Evolutionary conservation across 768 basidiomycete genomes (phyloP).

Genomic region (Mycena galopus): DNA sequence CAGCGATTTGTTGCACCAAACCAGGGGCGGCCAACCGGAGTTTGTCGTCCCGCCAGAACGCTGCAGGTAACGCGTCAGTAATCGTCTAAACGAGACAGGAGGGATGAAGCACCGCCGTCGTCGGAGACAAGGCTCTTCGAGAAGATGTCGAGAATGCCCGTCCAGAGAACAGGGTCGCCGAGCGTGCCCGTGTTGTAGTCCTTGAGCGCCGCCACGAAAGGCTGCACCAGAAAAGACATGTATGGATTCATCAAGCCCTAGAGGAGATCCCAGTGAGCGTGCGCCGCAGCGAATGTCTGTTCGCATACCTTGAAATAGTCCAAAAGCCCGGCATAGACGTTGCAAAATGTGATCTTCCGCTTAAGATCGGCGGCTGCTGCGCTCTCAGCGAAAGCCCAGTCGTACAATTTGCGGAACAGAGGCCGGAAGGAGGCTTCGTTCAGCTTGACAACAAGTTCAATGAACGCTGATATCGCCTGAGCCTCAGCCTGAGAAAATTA

Average conservation of each 20-base stretch:
- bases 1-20: constrained; percentile 75
- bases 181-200: constrained; percentile 53
- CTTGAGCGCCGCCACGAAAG: constrained; percentile 74
- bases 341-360: constrained; percentile 80
- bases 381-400: constrained; percentile 88
- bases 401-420: constrained; percentile 90
- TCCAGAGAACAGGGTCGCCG: constrained; percentile 69
- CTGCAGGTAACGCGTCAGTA: constrained; percentile 55
- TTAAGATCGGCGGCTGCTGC: constrained; percentile 52
- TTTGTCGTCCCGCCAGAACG: constrained; percentile 92
- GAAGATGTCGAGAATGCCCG: constrained; percentile 68
- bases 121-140: constrained; percentile 81
- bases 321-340: constrained; percentile 78
- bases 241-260: constrained; percentile 93
- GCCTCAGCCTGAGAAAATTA: constrained; percentile 60
- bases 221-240: constrained; percentile 80
- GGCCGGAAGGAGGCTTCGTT: constrained; percentile 94
- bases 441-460: constrained; percentile 91
- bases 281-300: background rate
- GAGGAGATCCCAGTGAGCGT: background rate
- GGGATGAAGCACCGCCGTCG: constrained; percentile 76
- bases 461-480: constrained; percentile 77
- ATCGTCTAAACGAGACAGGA: constrained; percentile 5
- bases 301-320: constrained; percentile 87
- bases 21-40: constrained; percentile 70